Evolutionary conservation across 169 alveolate species (phyloP), one percentile per base, ranked within the genome.

Genomic region (Babesia gibsoni): DNA sequence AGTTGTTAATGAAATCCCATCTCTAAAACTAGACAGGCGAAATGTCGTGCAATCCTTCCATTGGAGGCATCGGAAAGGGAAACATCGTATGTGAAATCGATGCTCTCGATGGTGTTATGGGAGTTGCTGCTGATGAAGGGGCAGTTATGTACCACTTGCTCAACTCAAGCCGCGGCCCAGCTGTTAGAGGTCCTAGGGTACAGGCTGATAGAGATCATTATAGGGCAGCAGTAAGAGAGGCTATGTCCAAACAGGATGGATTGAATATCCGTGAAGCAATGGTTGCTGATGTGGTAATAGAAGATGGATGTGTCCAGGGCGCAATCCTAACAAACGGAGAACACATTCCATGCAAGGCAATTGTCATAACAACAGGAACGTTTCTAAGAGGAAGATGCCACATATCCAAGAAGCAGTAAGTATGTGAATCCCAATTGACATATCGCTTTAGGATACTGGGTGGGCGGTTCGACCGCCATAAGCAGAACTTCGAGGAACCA

Each of bases 21-120:
- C 10, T 2, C 29, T 18, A 3, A 68, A 32, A 14, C 10, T 53
- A 9, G 22, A 27, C 53, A 77, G 95, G 95, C 2, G 92, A 85
- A 67, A 57, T 91, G 89, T 82, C 94, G 7, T 91, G 95, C 66
- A 84, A 92, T 53, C 98, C 98, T 23, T 91, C 97, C 29, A 91
- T 94, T 10, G 98, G 98, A 32, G 98, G 98, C 14, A 91, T 94
- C 25, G 98, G 97, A 1, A 94, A 93, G 86, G 97, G 97, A 3
- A 93, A 91, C 45, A 63, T 95, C 27, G 94, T 95, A 16, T 80
- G 95, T 65, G 98, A 95, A 81, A 88, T 94, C 8, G 98, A 95
- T 69, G 98, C 98, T 1, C 29, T 93, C 54, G 98, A 95, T 43
- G 98, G 98, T 27, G 67, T 91, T 18, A 92, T 95, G 83, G 96